phyloP scores from a whole-genome alignment of 768 basidiomycete genomes.

The Megacollybia marginata region DNA sequence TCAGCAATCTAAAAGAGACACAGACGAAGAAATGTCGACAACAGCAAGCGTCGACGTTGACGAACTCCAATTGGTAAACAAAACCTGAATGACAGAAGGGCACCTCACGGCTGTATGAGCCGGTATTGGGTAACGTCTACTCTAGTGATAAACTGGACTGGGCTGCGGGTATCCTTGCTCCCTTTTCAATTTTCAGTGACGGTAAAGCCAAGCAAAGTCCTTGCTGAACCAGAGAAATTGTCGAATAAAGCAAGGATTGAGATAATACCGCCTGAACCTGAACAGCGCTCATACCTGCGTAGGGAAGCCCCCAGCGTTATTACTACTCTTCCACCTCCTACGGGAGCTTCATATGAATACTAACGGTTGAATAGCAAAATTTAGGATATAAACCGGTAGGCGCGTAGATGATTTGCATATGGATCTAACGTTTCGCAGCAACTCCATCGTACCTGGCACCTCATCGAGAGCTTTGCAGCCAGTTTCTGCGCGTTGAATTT shows the following conservation, averaged over 20 bases:
- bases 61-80: constrained; percentile 50
- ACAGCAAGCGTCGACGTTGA: constrained; percentile 30
- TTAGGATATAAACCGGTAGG: constrained; percentile 77
- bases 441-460: constrained; percentile 80
- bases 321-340: constrained; percentile 28
- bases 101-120: constrained; percentile 21
- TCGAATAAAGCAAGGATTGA: constrained; percentile 61
- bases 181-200: constrained; percentile 16
- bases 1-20: constrained; percentile 2
- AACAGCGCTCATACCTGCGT: constrained; percentile 97
- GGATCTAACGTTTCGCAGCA: constrained; percentile 36
- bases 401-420: constrained; percentile 5
- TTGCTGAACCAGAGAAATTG: constrained; percentile 14
- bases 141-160: constrained; percentile 60
- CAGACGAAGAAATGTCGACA: constrained; percentile 6
- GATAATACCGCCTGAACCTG: constrained; percentile 98
- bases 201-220: constrained; percentile 5
- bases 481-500: constrained; percentile 89
- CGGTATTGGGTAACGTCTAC: constrained; percentile 66
- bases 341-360: constrained; percentile 34
- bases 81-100: constrained; percentile 22
- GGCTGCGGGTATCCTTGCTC: constrained; percentile 88
- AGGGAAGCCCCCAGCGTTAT: constrained; percentile 84
- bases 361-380: constrained; percentile 55
- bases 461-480: constrained; percentile 80